Base-by-base conservation (phyloP, 306 rosid species). In the Acacia acuminata region DNA sequence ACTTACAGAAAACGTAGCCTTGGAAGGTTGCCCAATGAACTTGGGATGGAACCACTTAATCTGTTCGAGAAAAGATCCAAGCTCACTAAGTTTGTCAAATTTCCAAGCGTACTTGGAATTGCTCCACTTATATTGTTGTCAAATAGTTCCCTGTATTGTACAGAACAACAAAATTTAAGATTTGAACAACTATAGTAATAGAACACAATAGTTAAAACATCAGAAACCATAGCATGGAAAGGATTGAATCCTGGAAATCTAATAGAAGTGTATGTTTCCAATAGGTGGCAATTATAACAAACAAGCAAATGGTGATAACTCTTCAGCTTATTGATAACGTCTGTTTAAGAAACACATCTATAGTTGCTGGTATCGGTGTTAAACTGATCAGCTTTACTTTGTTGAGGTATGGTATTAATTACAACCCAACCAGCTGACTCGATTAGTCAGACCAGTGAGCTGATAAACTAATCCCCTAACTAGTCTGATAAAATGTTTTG, bases 71-170 rank as follows among this genome's bases (percentile, higher is more conserved):
- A 44, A 44, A 71, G 76, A 45, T 71, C 76, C 76, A 71, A 45
- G 76, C 58, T 45, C 56, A 71, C 58, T 22, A 71, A 71, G 3
- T 45, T 71, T 44, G 58, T 71, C 76, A 71, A 43, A 45, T 71
- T 71, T 71, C 76, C 76, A 45, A 71, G 40, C 36, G 13, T 36
- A 0, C 0, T 17, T 5, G 58, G 76, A 19, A 71, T 71, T 44
- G 10, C 2, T 71, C 76, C 76, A 13, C 7, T 22, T 71, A 71
- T 71, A 3, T 22, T 22, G 45, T 71, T 71, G 53, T 3, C 32
- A 71, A 2, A 22, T 24, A 71, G 38, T 25, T 71, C 76, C 76
- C 75, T 71, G n/a, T 45, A 11, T 13, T 2, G 1, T 19, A 13
- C 20, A 44, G 6, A 42, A 44, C 36, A 24, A 24, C 56, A 44